Evolutionary conservation across 108 stramenopile genomes (phyloP).

Genomic region (Nitzschia sp.): DNA sequence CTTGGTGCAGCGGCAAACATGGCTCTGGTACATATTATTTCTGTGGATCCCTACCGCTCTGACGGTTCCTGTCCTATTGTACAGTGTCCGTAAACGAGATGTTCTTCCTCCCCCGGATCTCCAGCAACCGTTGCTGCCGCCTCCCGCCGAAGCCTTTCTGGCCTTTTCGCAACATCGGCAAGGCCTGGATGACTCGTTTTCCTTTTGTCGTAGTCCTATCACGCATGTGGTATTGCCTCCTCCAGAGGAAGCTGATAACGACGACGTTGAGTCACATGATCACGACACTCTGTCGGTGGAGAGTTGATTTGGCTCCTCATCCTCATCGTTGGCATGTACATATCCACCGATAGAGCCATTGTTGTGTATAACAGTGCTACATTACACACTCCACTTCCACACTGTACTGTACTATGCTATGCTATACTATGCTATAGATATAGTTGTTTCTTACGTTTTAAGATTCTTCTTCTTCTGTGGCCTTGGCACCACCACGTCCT

Average conservation of each 20-base stretch:
- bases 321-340: too few species aligned
- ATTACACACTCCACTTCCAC: too few species aligned
- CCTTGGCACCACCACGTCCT: slow-evolving; percentile 36
- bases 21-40: slow-evolving; percentile 36
- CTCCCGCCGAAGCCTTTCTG: slow-evolving; percentile 36
- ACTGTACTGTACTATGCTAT: not conserved
- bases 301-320: too few species aligned
- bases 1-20: slow-evolving; percentile 6
- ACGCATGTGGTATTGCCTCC: slow-evolving; percentile 2
- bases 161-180: slow-evolving; percentile 22
- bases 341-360: too few species aligned
- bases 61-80: slow-evolving; percentile 17
- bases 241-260: not conserved
- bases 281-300: too few species aligned
- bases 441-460: not conserved
- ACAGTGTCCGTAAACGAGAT: slow-evolving; percentile 37
- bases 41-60: slow-evolving; percentile 27
- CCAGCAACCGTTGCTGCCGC: slow-evolving; percentile 20
- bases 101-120: slow-evolving; percentile 1
- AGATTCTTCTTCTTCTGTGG: slow-evolving; percentile 15
- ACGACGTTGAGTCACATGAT: not conserved
- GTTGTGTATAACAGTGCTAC: too few species aligned
- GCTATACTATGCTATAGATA: not conserved
- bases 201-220: slow-evolving; percentile 21
- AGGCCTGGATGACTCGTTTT: slow-evolving; percentile 33